Conservation (phyloP, 768 basidiomycete genomes). For the Postia placenta region DNA sequence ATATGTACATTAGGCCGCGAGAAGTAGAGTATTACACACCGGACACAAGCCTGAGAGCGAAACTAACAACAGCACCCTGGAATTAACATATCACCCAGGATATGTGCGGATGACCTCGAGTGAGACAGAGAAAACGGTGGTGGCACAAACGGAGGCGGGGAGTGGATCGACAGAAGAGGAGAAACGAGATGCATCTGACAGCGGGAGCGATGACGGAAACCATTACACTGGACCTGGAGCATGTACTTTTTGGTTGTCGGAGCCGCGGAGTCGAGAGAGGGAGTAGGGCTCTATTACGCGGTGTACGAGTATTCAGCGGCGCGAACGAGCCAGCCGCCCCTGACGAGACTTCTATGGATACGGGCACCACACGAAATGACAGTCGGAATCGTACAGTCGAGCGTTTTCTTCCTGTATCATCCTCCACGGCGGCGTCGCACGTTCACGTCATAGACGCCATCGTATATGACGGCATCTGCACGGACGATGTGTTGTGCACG, state of each 20-base stretch:
- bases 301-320: neutral
- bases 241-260: neutral
- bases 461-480: conserved; percentile 4
- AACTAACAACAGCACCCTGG: neutral
- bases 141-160: too few species aligned
- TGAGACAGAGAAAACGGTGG: neutral
- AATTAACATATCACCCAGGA: neutral
- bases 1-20: neutral
- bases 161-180: neutral
- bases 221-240: neutral
- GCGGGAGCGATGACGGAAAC: neutral
- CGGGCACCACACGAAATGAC: too few species aligned
- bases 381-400: neutral
- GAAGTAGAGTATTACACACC: too few species aligned
- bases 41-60: too few species aligned
- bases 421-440: neutral
- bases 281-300: neutral
- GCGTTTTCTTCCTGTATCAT: neutral
- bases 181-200: neutral
- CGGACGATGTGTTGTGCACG: neutral
- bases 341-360: neutral
- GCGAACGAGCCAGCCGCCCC: neutral
- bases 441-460: conserved; percentile 7
- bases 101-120: neutral
- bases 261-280: neutral